Evolutionary conservation across 2,329 filamentous ascomycete species (phyloP), one percentile per base, ranked within the genome.

Genomic region (Penicillium griseofulvum): DNA sequence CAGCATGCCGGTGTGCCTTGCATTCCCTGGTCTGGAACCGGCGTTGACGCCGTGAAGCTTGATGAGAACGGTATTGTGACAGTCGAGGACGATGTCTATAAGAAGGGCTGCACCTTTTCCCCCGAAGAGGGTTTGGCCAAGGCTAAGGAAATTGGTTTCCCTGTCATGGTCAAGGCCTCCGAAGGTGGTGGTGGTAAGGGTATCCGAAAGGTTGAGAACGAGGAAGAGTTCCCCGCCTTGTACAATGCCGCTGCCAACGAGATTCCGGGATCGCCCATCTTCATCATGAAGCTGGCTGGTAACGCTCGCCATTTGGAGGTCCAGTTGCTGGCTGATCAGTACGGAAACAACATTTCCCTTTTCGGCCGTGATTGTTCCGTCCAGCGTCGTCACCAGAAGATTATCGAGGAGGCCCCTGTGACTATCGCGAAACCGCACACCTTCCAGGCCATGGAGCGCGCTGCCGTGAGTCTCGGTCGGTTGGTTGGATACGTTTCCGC

Each of bases 81-180:
- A 0, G 94, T 99, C 56, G 82, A 85, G 38, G 91, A 96, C 51
- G 80, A 91, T 6, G 71, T 95, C 56, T 99, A 99, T 76, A 83
- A 87, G 67, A 89, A 92, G 77, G 94, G 94, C 60, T 99, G 94
- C 75, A 94, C 96, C 45, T 85, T 85, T 71, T 91, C 89, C 22
- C 91, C 91, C 76, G 81, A 96, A 76, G 91, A 99, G 77, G 94
- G 93, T 77, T 83, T 99, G 48, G 79, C 84, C 70, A 91, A 89
- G 71, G 94, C 94, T 56, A 86, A 84, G 73, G 83, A 90, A 70
- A 99, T 99, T 74, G 94, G 94, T 64, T 99, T 99, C 80, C 94
- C 94, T 16, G 89, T 99, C 81, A 99, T 99, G 94, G 91, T 99
- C 75, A 99, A 99, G 82, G 94, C 94, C n/a, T 97, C 94, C 3